Base-by-base conservation (phyloP, 1,284 basidiomycete species). In the Sanghuangporus sanghuang region DNA sequence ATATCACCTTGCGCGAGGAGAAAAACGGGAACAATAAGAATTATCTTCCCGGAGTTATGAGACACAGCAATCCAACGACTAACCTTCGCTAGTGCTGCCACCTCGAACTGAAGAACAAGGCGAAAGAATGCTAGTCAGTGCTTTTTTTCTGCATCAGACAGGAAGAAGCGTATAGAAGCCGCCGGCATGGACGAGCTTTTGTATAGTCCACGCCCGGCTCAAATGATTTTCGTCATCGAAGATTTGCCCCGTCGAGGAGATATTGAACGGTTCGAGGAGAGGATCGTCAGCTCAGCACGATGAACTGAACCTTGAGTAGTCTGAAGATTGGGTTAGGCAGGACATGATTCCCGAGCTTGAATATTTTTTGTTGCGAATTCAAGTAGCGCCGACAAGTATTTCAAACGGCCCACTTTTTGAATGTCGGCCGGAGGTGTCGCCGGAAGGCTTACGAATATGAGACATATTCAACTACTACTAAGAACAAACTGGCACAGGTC, bases 31-130 rank as follows among this genome's bases (percentile, higher is more conserved):
- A 60, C 49, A 60, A 60, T 50, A 60, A 49, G 14, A 32, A 48
- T n/a, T 36, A 18, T 11, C 1, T 16, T 16, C 50, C 50, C 57
- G 57, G 57, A 38, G 46, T 49, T 38, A 59, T n/a, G 44, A 27
- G 48, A 35, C 58, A 60, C 58, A 39, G 58, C 58, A 52, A 23
- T 40, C 40, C 44, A 9, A 36, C 35, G 44, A 53, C 58, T 60
- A 60, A 60, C 27, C 38, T 18, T 39, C 58, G 36, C 49, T 52
- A 32, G 58, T 35, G 18, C 8, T 36, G 38, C 14, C 32, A 27
- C 53, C 52, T 8, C 12, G 9, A 12, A 36, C 18, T n/a, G n/a
- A 12, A 12, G 53, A 54, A 54, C 53, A 54, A 54, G 53, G 36
- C 27, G 2, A 36, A 35, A 54, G 53, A 54, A 54, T 54, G 53